phyloP scores from a whole-genome alignment of 352 stramenopile species.

The Globisporangium yorkense region DNA sequence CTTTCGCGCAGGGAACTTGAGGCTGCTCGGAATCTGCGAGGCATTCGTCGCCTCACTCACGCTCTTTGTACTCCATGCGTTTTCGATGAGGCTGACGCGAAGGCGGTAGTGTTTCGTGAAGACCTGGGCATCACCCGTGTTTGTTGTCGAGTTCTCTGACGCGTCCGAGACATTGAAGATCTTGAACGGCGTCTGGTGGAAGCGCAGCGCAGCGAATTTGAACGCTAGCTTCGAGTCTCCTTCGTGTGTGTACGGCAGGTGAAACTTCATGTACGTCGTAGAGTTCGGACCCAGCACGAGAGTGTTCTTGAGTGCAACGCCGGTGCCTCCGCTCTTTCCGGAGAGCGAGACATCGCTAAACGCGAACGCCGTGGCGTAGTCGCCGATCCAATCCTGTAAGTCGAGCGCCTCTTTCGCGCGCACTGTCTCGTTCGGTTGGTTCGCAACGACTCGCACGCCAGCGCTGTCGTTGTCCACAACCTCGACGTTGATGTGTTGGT shows the following conservation, averaged over 20 bases:
- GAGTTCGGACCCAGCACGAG: constrained; percentile 39
- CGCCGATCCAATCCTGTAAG: constrained; percentile 42
- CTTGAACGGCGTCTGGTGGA: constrained; percentile 67
- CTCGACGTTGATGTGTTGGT: constrained; percentile 39
- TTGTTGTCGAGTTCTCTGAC: constrained; percentile 5
- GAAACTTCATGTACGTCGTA: constrained; percentile 63
- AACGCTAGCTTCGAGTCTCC: constrained; percentile 38
- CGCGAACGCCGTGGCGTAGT: constrained; percentile 35
- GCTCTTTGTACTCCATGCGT: constrained; percentile 30
- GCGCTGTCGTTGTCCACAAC: constrained; percentile 46
- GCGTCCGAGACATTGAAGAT: constrained; percentile 43
- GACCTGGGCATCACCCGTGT: constrained; percentile 10
- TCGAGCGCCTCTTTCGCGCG: constrained; percentile 39
- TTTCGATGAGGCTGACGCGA: constrained; percentile 43
- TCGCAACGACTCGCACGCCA: constrained; percentile 31
- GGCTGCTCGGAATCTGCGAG: constrained; percentile 1
- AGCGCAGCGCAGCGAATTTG: constrained; percentile 22
- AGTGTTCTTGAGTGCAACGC: constrained; percentile 25
- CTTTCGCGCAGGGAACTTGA: constrained; percentile 19
- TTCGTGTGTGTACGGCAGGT: constrained; percentile 43
- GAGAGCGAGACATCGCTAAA: constrained; percentile 55
- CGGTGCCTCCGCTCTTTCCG: not conserved
- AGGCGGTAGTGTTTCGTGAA: constrained; percentile 45
- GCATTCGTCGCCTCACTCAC: constrained; percentile 16
- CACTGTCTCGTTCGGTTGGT: constrained; percentile 29